A percentile compares a stretch with the other conserved stretches of the same genome.
Conservation (phyloP, 441 rosid genomes). For the Gossypium trilobum region DNA sequence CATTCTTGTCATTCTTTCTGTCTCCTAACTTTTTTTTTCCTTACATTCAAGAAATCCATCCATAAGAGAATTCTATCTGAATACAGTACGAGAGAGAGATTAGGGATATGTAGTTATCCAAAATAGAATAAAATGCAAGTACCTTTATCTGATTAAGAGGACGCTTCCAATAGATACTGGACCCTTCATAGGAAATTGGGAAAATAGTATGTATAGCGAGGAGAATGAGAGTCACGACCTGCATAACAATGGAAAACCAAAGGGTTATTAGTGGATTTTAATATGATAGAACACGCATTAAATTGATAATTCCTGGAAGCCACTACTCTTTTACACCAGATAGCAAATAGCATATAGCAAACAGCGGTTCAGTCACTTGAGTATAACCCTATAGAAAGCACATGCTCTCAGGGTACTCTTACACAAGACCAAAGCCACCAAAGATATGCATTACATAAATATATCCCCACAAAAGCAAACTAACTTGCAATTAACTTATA, state of each 20-base stretch:
- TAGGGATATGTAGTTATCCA: conserved; percentile 2
- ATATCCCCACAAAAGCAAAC: background rate
- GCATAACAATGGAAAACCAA: conserved; percentile 26
- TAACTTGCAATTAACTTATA: background rate
- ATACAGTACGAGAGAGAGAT: conserved; percentile 2
- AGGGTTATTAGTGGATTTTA: background rate
- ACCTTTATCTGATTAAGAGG: conserved; percentile 64
- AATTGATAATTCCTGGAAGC: background rate
- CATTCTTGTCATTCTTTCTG: background rate
- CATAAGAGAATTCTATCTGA: conserved; percentile 3
- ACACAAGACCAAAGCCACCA: background rate
- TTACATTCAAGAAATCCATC: conserved; percentile 5
- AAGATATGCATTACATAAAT: background rate
- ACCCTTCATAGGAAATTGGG: conserved; percentile 77
- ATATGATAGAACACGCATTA: background rate
- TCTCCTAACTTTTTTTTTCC: background rate
- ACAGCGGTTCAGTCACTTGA: background rate
- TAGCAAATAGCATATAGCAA: background rate
- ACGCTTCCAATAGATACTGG: conserved; percentile 51
- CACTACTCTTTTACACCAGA: background rate
- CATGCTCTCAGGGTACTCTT: background rate
- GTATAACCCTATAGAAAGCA: background rate
- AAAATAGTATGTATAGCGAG: conserved; percentile 52
- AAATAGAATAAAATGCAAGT: conserved; percentile 10
- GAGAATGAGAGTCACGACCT: conserved; percentile 59